These are phyloP conservation scores for Aspergillus oerlinghausenensis DNA, from an alignment of 2,329 filamentous ascomycete species.

Conservation along the genomic window DNA sequence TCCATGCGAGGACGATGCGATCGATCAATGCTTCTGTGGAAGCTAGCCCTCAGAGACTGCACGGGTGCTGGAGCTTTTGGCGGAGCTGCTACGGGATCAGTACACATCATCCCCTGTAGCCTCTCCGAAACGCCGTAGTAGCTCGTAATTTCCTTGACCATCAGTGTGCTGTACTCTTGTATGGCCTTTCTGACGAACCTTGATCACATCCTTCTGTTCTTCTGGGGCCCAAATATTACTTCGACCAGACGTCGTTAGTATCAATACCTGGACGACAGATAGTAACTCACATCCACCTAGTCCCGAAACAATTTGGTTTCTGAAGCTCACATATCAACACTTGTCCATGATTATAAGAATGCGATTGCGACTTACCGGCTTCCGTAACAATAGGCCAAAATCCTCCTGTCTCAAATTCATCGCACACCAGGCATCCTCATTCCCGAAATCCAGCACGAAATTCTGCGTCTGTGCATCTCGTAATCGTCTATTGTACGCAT, in stretches of 20 bases:
- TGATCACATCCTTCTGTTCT: constrained; percentile 53
- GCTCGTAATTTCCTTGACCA: constrained; percentile 46
- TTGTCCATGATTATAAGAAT: background rate
- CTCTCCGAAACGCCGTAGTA: constrained; percentile 66
- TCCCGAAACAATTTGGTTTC: constrained; percentile 47
- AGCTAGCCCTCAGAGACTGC: constrained; percentile 11
- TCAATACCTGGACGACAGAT: background rate
- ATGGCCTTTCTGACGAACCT: constrained; percentile 22
- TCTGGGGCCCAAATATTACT: constrained; percentile 69
- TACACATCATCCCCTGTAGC: constrained; percentile 59
- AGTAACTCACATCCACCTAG: constrained; percentile 64
- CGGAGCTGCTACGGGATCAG: constrained; percentile 44
- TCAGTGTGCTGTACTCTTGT: constrained; percentile 1
- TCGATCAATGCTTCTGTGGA: constrained; percentile 7
- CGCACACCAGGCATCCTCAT: constrained; percentile 39
- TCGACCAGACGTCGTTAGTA: constrained; percentile 3
- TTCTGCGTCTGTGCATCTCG: constrained; percentile 30
- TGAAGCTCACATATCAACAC: constrained; percentile 17
- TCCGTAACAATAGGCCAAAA: constrained; percentile 29
- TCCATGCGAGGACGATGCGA: constrained; percentile 13
- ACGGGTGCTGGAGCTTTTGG: constrained; percentile 16
- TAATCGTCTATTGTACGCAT: constrained; percentile 24
- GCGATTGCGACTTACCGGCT: constrained; percentile 23
- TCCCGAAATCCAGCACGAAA: constrained; percentile 43
- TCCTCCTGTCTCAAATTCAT: constrained; percentile 34